A percentile compares a stretch with the other conserved stretches of the same genome.
Evolutionary conservation across 1,284 basidiomycete species (phyloP).

Genomic region (Heterobasidion annosum): DNA sequence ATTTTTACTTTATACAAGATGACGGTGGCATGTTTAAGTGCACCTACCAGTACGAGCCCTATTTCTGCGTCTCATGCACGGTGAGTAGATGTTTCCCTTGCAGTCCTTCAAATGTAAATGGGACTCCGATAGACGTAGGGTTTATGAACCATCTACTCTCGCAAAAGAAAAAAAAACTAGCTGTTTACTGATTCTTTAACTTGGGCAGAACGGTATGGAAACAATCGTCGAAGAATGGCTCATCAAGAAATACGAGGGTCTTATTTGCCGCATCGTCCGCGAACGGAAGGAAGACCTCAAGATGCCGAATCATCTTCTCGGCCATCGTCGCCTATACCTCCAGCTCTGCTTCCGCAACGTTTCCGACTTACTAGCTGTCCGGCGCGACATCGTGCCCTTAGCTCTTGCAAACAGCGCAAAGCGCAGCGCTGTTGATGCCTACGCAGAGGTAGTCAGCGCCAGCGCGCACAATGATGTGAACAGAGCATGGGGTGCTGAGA

Average conservation of each 20-base stretch:
- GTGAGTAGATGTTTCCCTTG: constrained; percentile 29
- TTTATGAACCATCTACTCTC: background rate
- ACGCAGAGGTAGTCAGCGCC: constrained; percentile 93
- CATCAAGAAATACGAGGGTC: constrained; percentile 86
- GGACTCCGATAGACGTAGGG: no score
- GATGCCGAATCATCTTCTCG: constrained; percentile 94
- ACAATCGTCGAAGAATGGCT: constrained; percentile 94
- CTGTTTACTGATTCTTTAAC: background rate
- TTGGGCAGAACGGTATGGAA: constrained; percentile 71
- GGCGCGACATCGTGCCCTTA: constrained; percentile 85
- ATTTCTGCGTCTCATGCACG: constrained; percentile 90
- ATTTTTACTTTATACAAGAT: constrained; percentile 97
- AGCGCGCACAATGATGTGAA: constrained; percentile 60
- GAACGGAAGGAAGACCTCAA: constrained; percentile 92
- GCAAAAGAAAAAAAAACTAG: background rate
- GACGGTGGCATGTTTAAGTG: constrained; percentile 96
- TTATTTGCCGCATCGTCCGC: constrained; percentile 71
- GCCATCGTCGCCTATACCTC: constrained; percentile 82
- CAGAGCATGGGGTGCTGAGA: constrained; percentile 52
- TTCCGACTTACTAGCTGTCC: constrained; percentile 81
- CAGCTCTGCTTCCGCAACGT: constrained; percentile 92
- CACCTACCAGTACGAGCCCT: constrained; percentile 90
- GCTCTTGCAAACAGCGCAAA: constrained; percentile 90
- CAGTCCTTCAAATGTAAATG: background rate
- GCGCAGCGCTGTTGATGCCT: constrained; percentile 92